Conservation (phyloP, 2,329 filamentous ascomycete genomes). For the Cladobotryum mycophilum region DNA sequence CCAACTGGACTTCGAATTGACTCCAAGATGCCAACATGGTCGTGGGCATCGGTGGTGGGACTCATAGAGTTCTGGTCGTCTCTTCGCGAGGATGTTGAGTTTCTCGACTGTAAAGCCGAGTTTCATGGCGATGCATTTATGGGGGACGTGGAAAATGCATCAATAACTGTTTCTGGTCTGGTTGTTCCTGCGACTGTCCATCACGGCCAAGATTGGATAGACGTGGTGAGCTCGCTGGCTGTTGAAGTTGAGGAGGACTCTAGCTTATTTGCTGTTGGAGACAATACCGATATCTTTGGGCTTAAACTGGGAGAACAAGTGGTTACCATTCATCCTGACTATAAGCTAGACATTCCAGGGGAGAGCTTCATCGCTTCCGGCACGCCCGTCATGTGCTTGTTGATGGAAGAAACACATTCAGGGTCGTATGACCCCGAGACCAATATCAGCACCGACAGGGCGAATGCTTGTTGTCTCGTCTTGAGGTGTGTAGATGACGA, state of each 20-base stretch:
- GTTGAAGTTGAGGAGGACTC: background rate
- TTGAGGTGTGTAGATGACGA: background rate
- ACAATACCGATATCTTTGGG: background rate
- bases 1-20: background rate
- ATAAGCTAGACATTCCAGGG: slow-evolving; percentile 1
- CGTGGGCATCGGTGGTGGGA: slow-evolving; percentile 13
- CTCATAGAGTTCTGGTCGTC: background rate
- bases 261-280: background rate
- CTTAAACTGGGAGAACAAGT: background rate
- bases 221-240: background rate
- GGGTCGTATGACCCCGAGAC: background rate
- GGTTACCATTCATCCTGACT: slow-evolving; percentile 2
- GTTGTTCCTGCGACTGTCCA: slow-evolving; percentile 2
- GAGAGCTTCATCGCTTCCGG: background rate
- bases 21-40: slow-evolving; percentile 9
- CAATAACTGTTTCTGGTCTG: slow-evolving; percentile 3
- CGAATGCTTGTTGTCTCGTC: background rate
- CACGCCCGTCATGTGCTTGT: slow-evolving; percentile 3
- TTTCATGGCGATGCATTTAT: slow-evolving; percentile 4
- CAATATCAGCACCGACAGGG: background rate
- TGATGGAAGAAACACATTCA: background rate
- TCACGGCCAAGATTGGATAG: slow-evolving; percentile 1
- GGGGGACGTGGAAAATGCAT: slow-evolving; percentile 6
- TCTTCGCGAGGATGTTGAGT: slow-evolving; percentile 4
- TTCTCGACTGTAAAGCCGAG: background rate